Evolutionary conservation across 1,284 basidiomycete genomes (phyloP), one percentile per base, ranked within the genome.

Genomic region (Cronartium ribicola): DNA sequence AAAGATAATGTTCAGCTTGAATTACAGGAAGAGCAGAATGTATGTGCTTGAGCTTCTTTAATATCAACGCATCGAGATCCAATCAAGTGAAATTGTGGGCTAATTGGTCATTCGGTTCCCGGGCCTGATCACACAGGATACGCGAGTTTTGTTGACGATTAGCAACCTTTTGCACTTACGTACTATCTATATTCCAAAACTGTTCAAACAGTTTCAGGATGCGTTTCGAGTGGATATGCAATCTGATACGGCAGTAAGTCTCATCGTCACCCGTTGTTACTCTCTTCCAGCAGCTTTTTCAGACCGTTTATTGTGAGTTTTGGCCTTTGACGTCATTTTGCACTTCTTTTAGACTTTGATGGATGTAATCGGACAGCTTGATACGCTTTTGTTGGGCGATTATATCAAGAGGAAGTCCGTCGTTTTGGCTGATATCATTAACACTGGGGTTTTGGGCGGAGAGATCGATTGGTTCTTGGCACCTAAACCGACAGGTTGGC

Each of bases 401-500:
- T 97, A 92, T 79, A 84, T 91, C 76, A 89, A 90, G 78, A 88
- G 90, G 40, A 92, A 94, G 80, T 85, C 88, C 6, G 84, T 84
- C 1, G 82, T 83, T 7, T 85, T 94, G n/a, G 88, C 84, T 51
- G 82, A 84, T 22, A 88, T 92, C 63, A 84, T 98, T 57, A 86
- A 88, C 40, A 83, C 84, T 63, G 96, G 96, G 3, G 89, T 98
- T 59, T 83, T 96, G 29, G 86, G 89, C 68, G 84, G 84, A 46
- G 84, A 86, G 20, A 90, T 96, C 84, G 91, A 97, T 80, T 98
- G 96, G 95, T 90, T 88, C 76, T 88, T 91, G 77, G 90, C 91
- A 0, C 88, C 78, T 5, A 78, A 78, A 66, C 78, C 78, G 13
- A 78, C 70, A 3, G 78, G 78, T 79, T 46, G 39, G 78, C 40